Percentiles rank a stretch among this genome's conserved stretches.
Evolutionary conservation across 2,329 filamentous ascomycete species (phyloP).

Genomic region (Trichoderma breve): DNA sequence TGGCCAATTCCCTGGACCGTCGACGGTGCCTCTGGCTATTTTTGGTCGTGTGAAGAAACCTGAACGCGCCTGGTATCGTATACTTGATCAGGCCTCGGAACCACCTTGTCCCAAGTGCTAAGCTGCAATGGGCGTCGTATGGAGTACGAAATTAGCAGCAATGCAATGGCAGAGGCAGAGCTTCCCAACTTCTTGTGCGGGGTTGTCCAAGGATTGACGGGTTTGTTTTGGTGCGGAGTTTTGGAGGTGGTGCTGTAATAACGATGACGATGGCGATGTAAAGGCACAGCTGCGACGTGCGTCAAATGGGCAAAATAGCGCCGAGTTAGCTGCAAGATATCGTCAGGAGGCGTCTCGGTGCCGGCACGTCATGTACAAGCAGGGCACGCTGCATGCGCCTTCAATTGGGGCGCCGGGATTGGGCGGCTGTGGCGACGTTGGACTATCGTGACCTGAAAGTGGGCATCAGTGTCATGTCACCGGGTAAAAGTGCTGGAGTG

Average conservation of each 20-base stretch:
- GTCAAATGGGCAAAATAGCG: conserved; percentile 7
- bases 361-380: conserved; percentile 11
- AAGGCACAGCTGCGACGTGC: conserved; percentile 6
- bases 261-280: not conserved
- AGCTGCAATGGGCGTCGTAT: not conserved
- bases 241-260: not conserved
- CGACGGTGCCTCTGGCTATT: not conserved
- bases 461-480: conserved; percentile 12
- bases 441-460: conserved; percentile 12
- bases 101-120: not conserved
- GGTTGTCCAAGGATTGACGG: not conserved
- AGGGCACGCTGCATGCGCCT: not conserved
- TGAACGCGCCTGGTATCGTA: not conserved
- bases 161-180: not conserved
- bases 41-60: conserved; percentile 8
- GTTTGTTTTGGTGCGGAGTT: not conserved
- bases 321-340: conserved; percentile 9
- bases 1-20: not conserved
- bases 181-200: not conserved
- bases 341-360: conserved; percentile 12
- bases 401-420: conserved; percentile 11
- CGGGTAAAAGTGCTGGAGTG: conserved; percentile 1
- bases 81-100: not conserved
- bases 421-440: conserved; percentile 6
- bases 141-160: not conserved